These are phyloP conservation scores for Trichoderma oligosporum DNA, from an alignment of 2,329 filamentous ascomycete genomes.

Conservation along the genomic window DNA sequence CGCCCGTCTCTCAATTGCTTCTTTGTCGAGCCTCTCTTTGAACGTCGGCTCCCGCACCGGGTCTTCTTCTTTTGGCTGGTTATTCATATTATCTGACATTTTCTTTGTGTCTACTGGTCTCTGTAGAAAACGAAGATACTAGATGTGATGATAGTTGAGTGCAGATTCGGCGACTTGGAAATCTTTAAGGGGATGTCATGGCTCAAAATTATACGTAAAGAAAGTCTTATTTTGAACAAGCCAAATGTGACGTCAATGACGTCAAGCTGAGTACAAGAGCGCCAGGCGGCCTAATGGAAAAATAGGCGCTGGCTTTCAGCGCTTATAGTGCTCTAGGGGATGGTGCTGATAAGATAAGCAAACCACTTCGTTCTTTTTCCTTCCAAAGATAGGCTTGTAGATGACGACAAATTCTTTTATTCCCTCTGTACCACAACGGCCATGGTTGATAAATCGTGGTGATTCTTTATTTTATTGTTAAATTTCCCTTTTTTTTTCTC, in stretches of 20 bases:
- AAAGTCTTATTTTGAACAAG: background rate
- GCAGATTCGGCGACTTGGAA: background rate
- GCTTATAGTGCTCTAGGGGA: background rate
- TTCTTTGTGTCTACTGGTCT: conserved; percentile 3
- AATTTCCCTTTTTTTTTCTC: background rate
- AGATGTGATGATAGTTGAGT: background rate
- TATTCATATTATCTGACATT: conserved; percentile 19
- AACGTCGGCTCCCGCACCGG: conserved; percentile 29
- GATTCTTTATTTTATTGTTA: background rate
- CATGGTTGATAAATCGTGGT: background rate
- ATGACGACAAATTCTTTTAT: too few relatives aligned
- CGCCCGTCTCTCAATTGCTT: conserved; percentile 33
- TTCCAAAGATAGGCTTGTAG: background rate
- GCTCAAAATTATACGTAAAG: background rate
- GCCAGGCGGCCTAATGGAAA: too few relatives aligned
- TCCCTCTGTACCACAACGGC: too few relatives aligned
- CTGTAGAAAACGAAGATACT: conserved; percentile 1
- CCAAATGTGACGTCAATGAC: background rate
- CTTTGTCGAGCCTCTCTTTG: conserved; percentile 45
- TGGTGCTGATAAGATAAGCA: conserved; percentile 16
- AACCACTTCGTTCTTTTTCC: background rate
- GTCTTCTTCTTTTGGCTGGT: conserved; percentile 1
- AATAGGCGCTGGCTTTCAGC: background rate
- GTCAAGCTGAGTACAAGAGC: conserved; percentile 1
- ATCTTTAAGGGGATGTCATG: background rate